These are phyloP conservation scores for Sutorius eximius DNA, from an alignment of 1,284 basidiomycete genomes.

Conservation along the genomic window DNA sequence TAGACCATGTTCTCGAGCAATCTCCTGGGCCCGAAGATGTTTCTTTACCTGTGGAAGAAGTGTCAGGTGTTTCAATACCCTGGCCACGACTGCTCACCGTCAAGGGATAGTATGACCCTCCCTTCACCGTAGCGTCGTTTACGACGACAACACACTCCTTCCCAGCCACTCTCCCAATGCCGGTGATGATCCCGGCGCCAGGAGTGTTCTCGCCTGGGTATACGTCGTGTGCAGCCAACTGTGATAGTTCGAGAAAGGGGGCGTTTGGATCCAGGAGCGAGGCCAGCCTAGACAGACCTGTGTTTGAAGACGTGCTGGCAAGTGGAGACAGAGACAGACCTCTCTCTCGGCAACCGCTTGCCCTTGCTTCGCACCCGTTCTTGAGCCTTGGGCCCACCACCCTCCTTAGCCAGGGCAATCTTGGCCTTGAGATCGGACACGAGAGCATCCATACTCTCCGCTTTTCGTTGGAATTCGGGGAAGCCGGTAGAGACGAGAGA, in stretches of 20 bases:
- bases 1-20: conserved; percentile 85
- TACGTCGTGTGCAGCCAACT: conserved; percentile 85
- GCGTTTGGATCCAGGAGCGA: conserved; percentile 81
- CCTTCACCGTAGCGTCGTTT: conserved; percentile 94
- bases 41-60: conserved; percentile 75
- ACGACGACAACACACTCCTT: conserved; percentile 87
- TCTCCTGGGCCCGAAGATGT: conserved; percentile 90
- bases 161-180: conserved; percentile 80
- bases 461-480: conserved; percentile 67
- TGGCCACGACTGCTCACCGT: conserved; percentile 52
- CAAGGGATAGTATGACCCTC: conserved; percentile 90
- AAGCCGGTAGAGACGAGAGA: conserved; percentile 65
- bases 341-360: conserved; percentile 85
- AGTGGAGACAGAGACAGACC: conserved; percentile 47
- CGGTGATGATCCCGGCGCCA: conserved; percentile 89
- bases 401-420: conserved; percentile 55
- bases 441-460: conserved; percentile 66
- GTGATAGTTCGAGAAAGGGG: conserved; percentile 88
- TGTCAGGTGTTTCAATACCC: neutral
- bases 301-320: conserved; percentile 3
- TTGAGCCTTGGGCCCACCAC: conserved; percentile 68
- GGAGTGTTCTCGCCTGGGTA: conserved; percentile 81
- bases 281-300: conserved; percentile 45
- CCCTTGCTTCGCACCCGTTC: conserved; percentile 78
- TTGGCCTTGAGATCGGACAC: conserved; percentile 64